Percentiles rank a stretch among this genome's conserved stretches.
These are phyloP conservation scores for Blastobotrys arbuscula DNA, from an alignment of 1,139 yeast species.

Conservation along the genomic window DNA sequence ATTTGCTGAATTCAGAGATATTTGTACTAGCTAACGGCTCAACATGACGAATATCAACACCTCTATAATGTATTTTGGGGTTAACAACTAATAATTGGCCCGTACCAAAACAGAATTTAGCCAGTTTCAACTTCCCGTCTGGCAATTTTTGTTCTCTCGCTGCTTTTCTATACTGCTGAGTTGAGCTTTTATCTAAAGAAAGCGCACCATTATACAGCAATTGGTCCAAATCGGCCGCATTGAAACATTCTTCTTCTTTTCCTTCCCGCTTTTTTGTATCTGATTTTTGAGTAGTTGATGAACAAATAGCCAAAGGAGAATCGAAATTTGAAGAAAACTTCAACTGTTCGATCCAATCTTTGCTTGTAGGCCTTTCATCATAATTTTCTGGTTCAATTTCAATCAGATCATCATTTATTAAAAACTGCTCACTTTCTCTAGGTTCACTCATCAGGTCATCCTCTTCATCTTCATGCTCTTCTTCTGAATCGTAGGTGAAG, in stretches of 20 bases:
- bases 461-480: constrained; percentile 7
- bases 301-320: constrained; percentile 16
- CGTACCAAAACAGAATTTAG: constrained; percentile 19
- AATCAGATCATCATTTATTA: neutral
- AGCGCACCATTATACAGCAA: constrained; percentile 47
- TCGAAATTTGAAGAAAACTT: constrained; percentile 16
- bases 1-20: constrained; percentile 7
- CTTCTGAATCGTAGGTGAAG: constrained; percentile 13
- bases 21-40: neutral
- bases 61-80: neutral
- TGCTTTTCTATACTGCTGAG: constrained; percentile 23
- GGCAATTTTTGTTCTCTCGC: constrained; percentile 25
- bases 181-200: constrained; percentile 19
- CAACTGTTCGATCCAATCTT: constrained; percentile 21
- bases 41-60: neutral
- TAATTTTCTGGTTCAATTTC: neutral
- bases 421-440: neutral
- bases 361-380: constrained; percentile 3
- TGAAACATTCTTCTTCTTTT: constrained; percentile 18
- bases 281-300: neutral
- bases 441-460: constrained; percentile 4
- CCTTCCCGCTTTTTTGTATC: neutral
- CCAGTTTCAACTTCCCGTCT: constrained; percentile 18
- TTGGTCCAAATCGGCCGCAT: constrained; percentile 42
- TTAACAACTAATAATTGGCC: constrained; percentile 16